A percentile compares a stretch with the other conserved stretches of the same genome.
Evolutionary conservation across 192 early-diverging fungal genomes (phyloP).

Genomic region (Coemansia sp.): DNA sequence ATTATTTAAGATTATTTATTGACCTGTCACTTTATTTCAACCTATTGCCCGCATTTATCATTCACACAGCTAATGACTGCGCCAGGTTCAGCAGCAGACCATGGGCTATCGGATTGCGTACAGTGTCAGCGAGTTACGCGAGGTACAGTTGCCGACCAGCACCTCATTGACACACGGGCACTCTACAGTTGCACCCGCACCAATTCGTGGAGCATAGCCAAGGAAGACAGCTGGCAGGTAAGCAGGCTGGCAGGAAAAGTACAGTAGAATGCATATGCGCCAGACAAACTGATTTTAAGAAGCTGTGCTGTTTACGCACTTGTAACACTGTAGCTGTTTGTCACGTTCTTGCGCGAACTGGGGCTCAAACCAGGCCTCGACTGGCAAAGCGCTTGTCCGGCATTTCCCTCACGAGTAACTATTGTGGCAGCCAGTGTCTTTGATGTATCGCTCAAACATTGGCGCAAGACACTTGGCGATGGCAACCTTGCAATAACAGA

Average conservation of each 20-base stretch:
- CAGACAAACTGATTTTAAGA: neutral
- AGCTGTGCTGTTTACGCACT: neutral
- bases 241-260: neutral
- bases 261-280: neutral
- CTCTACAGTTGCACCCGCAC: conserved; percentile 13
- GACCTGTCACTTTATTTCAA: neutral
- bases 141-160: conserved; percentile 2
- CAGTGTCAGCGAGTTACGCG: conserved; percentile 28
- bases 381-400: neutral
- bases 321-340: conserved; percentile 1
- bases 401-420: neutral
- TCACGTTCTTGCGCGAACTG: conserved; percentile 9
- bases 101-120: conserved; percentile 23
- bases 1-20: neutral
- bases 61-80: conserved; percentile 4
- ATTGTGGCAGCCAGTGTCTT: conserved; percentile 9
- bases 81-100: conserved; percentile 5
- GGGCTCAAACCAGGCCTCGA: conserved; percentile 6
- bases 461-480: neutral
- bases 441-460: neutral
- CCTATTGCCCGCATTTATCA: no score
- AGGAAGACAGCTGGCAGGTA: conserved; percentile 39
- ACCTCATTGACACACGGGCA: conserved; percentile 10
- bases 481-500: neutral
- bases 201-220: conserved; percentile 16